Conservation (phyloP, 805 yeast genomes). For the Teunomyces gatunensis region DNA sequence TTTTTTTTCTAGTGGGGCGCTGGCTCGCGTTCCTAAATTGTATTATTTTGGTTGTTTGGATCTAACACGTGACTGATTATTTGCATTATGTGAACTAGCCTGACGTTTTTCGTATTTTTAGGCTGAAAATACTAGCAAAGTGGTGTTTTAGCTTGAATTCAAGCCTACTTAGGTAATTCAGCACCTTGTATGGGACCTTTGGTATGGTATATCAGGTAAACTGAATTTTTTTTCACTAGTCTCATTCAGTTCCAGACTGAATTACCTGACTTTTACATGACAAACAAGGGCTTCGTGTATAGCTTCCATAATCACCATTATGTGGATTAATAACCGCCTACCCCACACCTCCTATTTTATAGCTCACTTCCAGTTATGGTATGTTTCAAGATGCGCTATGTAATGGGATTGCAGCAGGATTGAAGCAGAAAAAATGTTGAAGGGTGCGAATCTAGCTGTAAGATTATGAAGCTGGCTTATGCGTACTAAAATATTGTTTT, state of each 20-base stretch:
- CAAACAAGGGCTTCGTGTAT: no score
- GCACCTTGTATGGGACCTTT: no score
- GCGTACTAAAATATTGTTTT: not conserved
- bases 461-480: not conserved
- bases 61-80: not conserved
- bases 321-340: not conserved
- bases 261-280: no score
- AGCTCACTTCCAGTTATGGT: no score
- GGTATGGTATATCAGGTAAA: no score
- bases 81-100: no score
- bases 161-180: no score
- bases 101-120: not conserved
- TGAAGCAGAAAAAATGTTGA: not conserved
- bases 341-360: no score
- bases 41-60: not conserved
- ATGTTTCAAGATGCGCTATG: not conserved
- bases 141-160: not conserved
- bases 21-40: not conserved
- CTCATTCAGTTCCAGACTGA: no score
- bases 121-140: not conserved
- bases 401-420: not conserved
- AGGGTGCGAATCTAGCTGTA: not conserved
- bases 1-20: not conserved
- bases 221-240: no score
- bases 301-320: not conserved